Base-by-base conservation (phyloP, 176 grass and related monocot species). In the Coix lacrymajobi region DNA sequence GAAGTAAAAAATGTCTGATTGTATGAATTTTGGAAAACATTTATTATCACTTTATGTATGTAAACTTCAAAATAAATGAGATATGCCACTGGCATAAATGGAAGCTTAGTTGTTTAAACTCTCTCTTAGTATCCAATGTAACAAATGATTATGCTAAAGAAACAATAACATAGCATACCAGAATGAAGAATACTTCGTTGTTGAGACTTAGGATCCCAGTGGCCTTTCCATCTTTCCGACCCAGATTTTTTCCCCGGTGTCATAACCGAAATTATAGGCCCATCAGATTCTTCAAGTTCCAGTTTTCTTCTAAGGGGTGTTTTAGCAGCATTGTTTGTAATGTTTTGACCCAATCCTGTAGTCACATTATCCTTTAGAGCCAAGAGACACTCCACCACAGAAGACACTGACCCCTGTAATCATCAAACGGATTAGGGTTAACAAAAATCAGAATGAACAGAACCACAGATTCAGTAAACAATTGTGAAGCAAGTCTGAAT, bases 351-450 rank as follows among this genome's bases (percentile, higher is more conserved):
- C 45, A 44, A 71, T 77, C 66, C 90, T 77, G 76, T 48, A 73
- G 51, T 73, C 60, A 93, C 69, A 78, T 95, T 92, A 80, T 95
- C 85, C 85, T 81, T 98, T 72, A 98, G 87, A 75, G 76, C 85
- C 82, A 94, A 91, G 77, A 98, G 87, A 76, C 92, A 98, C 41
- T 92, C 85, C 71, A 98, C 90, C 44, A 98, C 83, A 82, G 90
- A 84, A 75, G 84, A 85, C 76, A 90, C 86, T 20, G 91, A 81
- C 81, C 96, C 96, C 96, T 95, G 78, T 56, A 89, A 87, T 74
- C 63, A 87, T 74, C 34, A 24, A 64, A 83, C 3, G 3, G 13
- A 85, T 11, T 22, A 37, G 34, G 70, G 57, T 87, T 52, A 83
- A 79, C 45, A 71, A 88, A 65, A 84, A 24, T 25, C 6, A 29